These are phyloP conservation scores for Hyaloperonospora brassicae DNA, from an alignment of 352 stramenopile genomes.

Conservation along the genomic window DNA sequence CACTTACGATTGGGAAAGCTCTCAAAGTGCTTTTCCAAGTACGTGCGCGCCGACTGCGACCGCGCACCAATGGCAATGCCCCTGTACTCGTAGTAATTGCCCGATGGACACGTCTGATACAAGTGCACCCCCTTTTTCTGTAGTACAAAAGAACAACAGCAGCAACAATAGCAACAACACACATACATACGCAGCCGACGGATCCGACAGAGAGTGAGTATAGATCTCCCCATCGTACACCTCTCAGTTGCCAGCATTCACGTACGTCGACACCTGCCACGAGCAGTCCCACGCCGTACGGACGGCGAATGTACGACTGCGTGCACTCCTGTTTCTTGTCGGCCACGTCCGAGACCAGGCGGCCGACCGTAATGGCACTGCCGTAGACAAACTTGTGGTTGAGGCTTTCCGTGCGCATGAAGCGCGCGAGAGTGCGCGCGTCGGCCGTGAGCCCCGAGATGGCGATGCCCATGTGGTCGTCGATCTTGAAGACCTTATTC, in stretches of 20 bases:
- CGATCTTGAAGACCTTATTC: constrained; percentile 98
- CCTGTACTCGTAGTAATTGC: constrained; percentile 99
- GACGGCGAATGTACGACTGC: constrained; percentile 97
- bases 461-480: constrained; percentile 96
- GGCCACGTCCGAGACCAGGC: constrained; percentile 94
- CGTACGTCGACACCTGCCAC: constrained; percentile 88
- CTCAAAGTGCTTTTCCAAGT: constrained; percentile 98
- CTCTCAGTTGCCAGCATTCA: background rate
- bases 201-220: constrained; percentile 6
- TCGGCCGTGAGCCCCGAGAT: constrained; percentile 98
- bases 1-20: constrained; percentile 82
- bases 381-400: constrained; percentile 99
- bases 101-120: constrained; percentile 97
- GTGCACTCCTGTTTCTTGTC: constrained; percentile 99
- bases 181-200: too few relatives aligned
- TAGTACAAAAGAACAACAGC: constrained; percentile 7
- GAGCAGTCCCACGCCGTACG: constrained; percentile 97
- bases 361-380: constrained; percentile 88
- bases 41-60: constrained; percentile 95
- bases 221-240: background rate
- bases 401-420: constrained; percentile 96
- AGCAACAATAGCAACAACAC: too few relatives aligned
- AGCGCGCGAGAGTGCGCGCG: constrained; percentile 90
- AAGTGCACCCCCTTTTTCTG: constrained; percentile 96
- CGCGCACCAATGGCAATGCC: constrained; percentile 95